Base-by-base conservation (phyloP, 306 rosid genomes). In the Quercus engelmannii region DNA sequence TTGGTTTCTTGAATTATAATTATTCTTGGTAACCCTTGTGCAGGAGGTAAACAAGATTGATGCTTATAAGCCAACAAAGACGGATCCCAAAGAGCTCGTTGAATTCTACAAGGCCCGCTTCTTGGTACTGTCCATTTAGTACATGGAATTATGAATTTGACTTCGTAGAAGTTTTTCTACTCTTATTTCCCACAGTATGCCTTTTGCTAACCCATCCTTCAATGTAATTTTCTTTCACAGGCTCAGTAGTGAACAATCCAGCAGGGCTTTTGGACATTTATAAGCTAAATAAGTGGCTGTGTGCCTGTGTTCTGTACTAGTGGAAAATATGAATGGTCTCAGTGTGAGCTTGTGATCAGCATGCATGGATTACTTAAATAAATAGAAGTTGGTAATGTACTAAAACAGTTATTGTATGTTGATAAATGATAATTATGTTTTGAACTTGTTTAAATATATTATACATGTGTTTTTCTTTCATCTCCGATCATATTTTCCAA, bases 31-130 rank as follows among this genome's bases (percentile, higher is more conserved):
- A 12, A 19, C 8, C 67, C 76, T 58, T 63, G 69, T 74, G 85
- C 87, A 92, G 97, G 91, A 82, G 80, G 3, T 92, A 76, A 88
- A 90, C 84, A 90, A 88, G 85, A 84, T 88, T 46, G 88, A 83
- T 71, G 93, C 92, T 49, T 93, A 91, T 69, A 85, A 88, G 77
- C 79, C 75, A 69, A 90, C 94, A 55, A 89, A 84, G 80, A n/a
- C 23, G 19, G 88, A 91, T 81, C 90, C 92, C 12, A 54, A 73
- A 20, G 85, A 86, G 76, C 10, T 77, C 5, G 79, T 90, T 23
- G 90, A 74, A 15, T 0, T 1, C 70, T 93, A 76, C 89, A 90
- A 82, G 86, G 85, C 79, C 67, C 86, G 79, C 11, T 77, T 86
- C 56, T 11, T 85, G 97, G 98, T 91, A 86, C n/a, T 6, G 12